Evolutionary conservation across 495 filamentous ascomycete genomes (phyloP), one percentile per base, ranked within the genome.

Genomic region (Lindgomyces ingoldianus): DNA sequence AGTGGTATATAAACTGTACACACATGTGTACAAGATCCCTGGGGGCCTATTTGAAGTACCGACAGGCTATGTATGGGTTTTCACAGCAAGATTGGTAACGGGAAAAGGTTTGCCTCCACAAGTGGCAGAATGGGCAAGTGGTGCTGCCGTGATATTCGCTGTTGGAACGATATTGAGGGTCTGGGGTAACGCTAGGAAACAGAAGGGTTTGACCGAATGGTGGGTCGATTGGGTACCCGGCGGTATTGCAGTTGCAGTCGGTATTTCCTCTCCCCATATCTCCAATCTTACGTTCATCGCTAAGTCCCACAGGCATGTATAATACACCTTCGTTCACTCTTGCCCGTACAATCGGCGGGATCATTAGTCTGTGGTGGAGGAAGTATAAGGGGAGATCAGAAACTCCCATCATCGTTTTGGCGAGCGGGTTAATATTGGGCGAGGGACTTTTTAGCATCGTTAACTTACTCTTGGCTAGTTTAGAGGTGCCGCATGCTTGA

Each of bases 261-360:
- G 85, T 85, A 72, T 72, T 82, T 57, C 36, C 16, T 21, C 19
- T 6, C 11, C 53, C 44, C 44, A 4, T 44, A 11, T 54, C 12
- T 10, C 10, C 29, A 30, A 12, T 27, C 19, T 33, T 39, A 33
- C 12, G 11, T 21, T 57, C 46, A 56, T 9, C 21, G 44, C 46
- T 19, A 9, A 18, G 42, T 60, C 29, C 57, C 3, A 30, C 72
- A 81, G 92, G 94, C 27, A 98, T 98, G 84, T 99, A 98, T 77
- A 99, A 98, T 70, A 88, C 90, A 1, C 95, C 95, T 0, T 94
- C 90, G 0, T 99, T 99, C 69, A 98, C 95, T 0, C 81, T 99
- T 3, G 93, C 95, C 1, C 77, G 95, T 49, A 88, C 91, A 1
- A 87, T 91, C 11, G 95, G 95, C 8, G 95, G 94, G 1, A 58